phyloP scores from a whole-genome alignment of 768 basidiomycete genomes.

The Leucogyrophana mollusca region DNA sequence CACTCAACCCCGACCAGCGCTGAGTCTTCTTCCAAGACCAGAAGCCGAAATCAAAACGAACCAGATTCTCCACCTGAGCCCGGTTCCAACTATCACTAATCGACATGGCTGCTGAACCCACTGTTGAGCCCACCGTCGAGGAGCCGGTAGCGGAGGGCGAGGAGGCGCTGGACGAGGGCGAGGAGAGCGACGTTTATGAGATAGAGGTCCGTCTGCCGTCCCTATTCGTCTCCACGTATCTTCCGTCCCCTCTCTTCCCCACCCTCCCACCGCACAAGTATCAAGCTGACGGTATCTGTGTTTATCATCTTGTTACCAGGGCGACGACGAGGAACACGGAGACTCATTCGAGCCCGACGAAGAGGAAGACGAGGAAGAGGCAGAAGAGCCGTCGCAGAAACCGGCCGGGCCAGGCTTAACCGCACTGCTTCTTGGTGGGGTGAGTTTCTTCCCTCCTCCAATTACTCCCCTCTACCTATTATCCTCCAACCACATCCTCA shows the following conservation, averaged over 20 bases:
- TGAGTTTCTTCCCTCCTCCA: conserved; percentile 2
- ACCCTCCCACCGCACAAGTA: neutral
- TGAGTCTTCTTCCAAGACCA: conserved; percentile 5
- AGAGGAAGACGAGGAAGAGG: conserved; percentile 13
- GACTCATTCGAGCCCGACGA: neutral
- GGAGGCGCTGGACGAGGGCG: conserved; percentile 13
- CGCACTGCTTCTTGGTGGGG: conserved; percentile 19
- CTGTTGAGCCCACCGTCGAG: conserved; percentile 10
- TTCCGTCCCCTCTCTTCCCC: neutral
- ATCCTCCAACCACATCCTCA: neutral
- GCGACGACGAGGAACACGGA: conserved; percentile 12
- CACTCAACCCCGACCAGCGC: conserved; percentile 7
- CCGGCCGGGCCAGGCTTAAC: conserved; percentile 16
- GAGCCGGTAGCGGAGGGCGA: conserved; percentile 7
- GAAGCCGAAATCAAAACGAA: neutral
- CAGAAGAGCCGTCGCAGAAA: conserved; percentile 18
- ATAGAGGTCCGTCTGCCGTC: conserved; percentile 20
- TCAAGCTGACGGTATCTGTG: neutral
- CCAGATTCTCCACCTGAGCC: conserved; percentile 7
- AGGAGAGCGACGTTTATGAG: conserved; percentile 29
- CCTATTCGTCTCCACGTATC: neutral
- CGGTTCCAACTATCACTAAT: neutral
- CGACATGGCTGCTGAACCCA: conserved; percentile 21
- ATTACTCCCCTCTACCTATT: neutral
- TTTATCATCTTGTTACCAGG: conserved; percentile 7